Evolutionary conservation across 1,139 yeast species (phyloP), one percentile per base, ranked within the genome.

Genomic region (Scheffersomyces parashehatae): DNA sequence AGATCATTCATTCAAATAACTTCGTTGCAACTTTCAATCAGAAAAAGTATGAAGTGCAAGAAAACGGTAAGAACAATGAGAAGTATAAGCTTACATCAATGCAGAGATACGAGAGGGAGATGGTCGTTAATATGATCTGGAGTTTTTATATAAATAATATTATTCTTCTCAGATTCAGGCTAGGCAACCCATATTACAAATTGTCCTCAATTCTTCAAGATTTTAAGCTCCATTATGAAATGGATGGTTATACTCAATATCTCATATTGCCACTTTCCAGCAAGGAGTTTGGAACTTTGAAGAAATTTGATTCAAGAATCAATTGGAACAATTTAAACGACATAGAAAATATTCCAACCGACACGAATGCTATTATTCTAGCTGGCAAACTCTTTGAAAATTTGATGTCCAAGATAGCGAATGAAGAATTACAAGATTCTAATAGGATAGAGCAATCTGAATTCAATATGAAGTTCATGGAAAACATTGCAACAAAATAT

Each of bases 91-190:
- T 15, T 12, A 44, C 48, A n/a, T 38, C 62, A 29, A 59, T 69
- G 40, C 77, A 71, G 49, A 47, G 55, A 20, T 63, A 58, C 40
- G 72, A 65, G 48, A 59, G 67, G 24, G 80, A 77, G 46, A 50
- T 65, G 36, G 47, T 62, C 24, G 47, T 74, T 10, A 61, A 79
- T 42, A 50, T 68, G 4, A 53, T 75, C 9, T 77, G 82, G 82
- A 65, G 64, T 16, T 65, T 67, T 32, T 75, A 70, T 67, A 60
- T 66, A 36, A 51, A 63, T 24, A 39, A 46, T 40, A 56, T 65
- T 16, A 61, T 67, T 3, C 57, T 63, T 29, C 51, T 68, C 26
- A 60, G 79, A 42, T 53, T 68, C 29, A 62, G 62, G 45, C 59
- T 62, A 48, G 80, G 80, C 0, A 60, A 56, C 40, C 81, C 81